Evolutionary conservation across 305 asterid species (phyloP), one percentile per base, ranked within the genome.

Genomic region (Fraxinus albicans): DNA sequence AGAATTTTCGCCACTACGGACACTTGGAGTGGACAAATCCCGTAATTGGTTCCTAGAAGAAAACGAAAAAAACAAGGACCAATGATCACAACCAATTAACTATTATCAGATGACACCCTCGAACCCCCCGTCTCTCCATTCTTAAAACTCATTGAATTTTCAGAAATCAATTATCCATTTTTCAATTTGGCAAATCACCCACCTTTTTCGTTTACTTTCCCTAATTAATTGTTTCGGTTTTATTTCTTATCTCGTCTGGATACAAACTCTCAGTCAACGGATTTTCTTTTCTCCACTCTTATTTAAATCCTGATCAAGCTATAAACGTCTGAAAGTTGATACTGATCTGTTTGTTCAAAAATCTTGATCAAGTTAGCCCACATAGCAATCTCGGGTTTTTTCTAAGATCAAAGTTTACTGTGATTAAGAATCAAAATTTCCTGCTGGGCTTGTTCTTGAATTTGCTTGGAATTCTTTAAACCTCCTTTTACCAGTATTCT

Each of bases 161-260:
- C 38, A 77, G 80, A 83, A 55, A 77, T 50, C 85, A 76, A 80
- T 80, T 19, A 77, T 69, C 55, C 50, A 73, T 78, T 79, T 77
- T 65, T 82, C 82, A n/a, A 65, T 25, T 65, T 27, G 35, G 60
- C 60, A 50, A 50, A 50, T 15, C 21, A 15, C 38, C 83, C 75
- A 79, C 81, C 82, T 77, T 31, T 67, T 47, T 55, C 76, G 3
- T 35, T 53, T 74, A 23, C 31, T 55, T 21, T 19, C 55, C 79
- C 47, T 19, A 74, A 50, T 50, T 15, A 50, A 7, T 44, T 77
- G 38, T 25, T 17, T 53, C 58, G 4, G 42, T 53, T 35, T 27
- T 85, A n/a, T 31, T 13, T 15, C 78, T 69, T 35, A 0, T 65
- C 19, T 27, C 21, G 69, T 19, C 77, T 8, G 27, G 38, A 77